These are phyloP conservation scores for Bryoglossum gracile DNA, from an alignment of 495 filamentous ascomycete genomes.

Conservation along the genomic window DNA sequence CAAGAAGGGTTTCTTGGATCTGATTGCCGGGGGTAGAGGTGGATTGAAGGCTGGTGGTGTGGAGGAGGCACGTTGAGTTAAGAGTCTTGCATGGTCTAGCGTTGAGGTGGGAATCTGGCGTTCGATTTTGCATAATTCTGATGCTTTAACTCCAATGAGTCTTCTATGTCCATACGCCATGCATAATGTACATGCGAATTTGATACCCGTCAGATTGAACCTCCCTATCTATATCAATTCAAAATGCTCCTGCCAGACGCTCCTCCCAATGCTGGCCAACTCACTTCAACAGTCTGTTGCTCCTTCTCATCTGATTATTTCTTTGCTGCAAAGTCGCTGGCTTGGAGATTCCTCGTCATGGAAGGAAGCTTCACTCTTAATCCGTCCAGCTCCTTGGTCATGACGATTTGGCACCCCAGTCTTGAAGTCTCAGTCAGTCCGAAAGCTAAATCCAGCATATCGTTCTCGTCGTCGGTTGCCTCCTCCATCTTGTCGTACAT, in stretches of 20 bases:
- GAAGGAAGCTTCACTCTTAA: constrained; percentile 73
- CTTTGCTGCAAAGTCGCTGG: constrained; percentile 73
- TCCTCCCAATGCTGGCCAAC: neutral
- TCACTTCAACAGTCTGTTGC: neutral
- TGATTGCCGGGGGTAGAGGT: constrained; percentile 64
- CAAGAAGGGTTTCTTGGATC: constrained; percentile 88
- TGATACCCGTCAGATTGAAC: constrained; percentile 16
- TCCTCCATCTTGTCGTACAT: constrained; percentile 90
- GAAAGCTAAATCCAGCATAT: constrained; percentile 97
- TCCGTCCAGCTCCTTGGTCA: constrained; percentile 85
- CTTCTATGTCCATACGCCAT: constrained; percentile 3
- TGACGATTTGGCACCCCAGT: constrained; percentile 89
- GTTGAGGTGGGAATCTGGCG: constrained; percentile 20
- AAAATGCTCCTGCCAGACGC: neutral
- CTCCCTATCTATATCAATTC: constrained; percentile 1
- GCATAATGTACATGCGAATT: constrained; percentile 17
- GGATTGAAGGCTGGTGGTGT: constrained; percentile 42
- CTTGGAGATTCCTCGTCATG: constrained; percentile 95
- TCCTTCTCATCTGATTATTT: neutral
- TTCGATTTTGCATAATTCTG: constrained; percentile 8
- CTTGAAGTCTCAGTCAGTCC: constrained; percentile 92
- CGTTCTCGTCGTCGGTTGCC: constrained; percentile 95
- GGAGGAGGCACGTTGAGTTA: constrained; percentile 39
- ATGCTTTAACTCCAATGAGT: constrained; percentile 1
- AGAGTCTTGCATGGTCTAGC: constrained; percentile 10